Conservation (phyloP, 495 filamentous ascomycete species). For the Emericellopsis terricola region DNA sequence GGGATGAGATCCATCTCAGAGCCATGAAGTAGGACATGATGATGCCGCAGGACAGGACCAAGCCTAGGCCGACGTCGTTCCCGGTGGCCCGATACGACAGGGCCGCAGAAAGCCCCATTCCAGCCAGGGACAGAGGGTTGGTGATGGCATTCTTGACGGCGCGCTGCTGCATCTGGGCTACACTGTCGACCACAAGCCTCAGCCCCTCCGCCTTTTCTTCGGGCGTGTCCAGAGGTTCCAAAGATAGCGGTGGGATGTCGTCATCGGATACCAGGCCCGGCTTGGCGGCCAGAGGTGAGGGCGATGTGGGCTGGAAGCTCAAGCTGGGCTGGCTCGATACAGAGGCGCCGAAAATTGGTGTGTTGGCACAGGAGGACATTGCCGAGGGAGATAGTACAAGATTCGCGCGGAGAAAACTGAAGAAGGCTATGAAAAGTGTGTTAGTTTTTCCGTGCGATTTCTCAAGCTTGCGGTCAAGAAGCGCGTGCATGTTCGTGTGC, state of each 20-base stretch:
- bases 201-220: conserved; percentile 23
- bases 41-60: conserved; percentile 16
- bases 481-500: no score
- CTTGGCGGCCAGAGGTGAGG: conserved; percentile 1
- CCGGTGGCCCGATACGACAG: conserved; percentile 14
- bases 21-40: conserved; percentile 20
- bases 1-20: conserved; percentile 22
- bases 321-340: no score
- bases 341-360: conserved; percentile 22
- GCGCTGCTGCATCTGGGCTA: conserved; percentile 26
- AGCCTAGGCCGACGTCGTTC: conserved; percentile 14
- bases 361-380: conserved; percentile 13
- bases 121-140: conserved; percentile 20
- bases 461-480: no score
- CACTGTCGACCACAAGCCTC: conserved; percentile 23
- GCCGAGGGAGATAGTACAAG: conserved; percentile 27
- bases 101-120: conserved; percentile 10
- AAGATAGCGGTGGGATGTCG: conserved; percentile 22
- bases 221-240: conserved; percentile 14
- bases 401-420: conserved; percentile 36
- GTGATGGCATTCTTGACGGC: conserved; percentile 17
- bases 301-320: no score
- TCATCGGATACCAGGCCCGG: conserved; percentile 10
- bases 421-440: conserved; percentile 33
- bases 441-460: no score